Evolutionary conservation across 805 yeast species (phyloP).

Genomic region (Wickerhamiella parazyma): DNA sequence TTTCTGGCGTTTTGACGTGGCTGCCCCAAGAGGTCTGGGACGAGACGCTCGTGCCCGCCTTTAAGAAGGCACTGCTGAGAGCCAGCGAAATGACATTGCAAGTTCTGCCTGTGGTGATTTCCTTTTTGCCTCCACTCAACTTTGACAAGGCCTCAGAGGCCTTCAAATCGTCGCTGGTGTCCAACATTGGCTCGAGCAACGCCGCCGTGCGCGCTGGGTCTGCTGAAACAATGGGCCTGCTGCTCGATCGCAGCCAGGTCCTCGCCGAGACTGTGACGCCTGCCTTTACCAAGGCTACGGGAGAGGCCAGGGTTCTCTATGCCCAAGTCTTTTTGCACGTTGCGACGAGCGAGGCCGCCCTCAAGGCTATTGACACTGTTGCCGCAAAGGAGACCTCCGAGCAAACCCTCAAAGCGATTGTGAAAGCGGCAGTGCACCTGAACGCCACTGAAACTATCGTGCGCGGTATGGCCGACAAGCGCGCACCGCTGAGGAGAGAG

Average conservation of each 20-base stretch:
- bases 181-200: constrained; percentile 58
- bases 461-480: constrained; percentile 56
- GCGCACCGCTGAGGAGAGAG: constrained; percentile 43
- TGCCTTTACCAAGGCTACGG: constrained; percentile 43
- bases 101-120: constrained; percentile 38
- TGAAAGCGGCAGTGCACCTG: constrained; percentile 32
- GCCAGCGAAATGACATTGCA: constrained; percentile 61
- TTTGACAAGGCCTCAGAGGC: constrained; percentile 38
- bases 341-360: constrained; percentile 16
- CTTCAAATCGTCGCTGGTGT: constrained; percentile 36
- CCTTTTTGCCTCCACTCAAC: constrained; percentile 25
- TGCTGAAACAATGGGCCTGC: constrained; percentile 25
- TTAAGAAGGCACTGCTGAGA: constrained; percentile 65
- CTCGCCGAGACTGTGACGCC: constrained; percentile 31
- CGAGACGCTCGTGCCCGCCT: constrained; percentile 36
- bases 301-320: constrained; percentile 50
- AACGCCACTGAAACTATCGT: constrained; percentile 24
- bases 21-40: constrained; percentile 30
- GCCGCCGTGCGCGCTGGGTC: constrained; percentile 45
- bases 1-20: constrained; percentile 32
- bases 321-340: constrained; percentile 32
- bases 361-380: constrained; percentile 34
- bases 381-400: constrained; percentile 70
- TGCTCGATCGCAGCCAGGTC: constrained; percentile 17
- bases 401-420: constrained; percentile 35